Percentiles rank a stretch among this genome's conserved stretches.
phyloP scores from a whole-genome alignment of 2,329 filamentous ascomycete species.

The Paracoccidioides lutzii region DNA sequence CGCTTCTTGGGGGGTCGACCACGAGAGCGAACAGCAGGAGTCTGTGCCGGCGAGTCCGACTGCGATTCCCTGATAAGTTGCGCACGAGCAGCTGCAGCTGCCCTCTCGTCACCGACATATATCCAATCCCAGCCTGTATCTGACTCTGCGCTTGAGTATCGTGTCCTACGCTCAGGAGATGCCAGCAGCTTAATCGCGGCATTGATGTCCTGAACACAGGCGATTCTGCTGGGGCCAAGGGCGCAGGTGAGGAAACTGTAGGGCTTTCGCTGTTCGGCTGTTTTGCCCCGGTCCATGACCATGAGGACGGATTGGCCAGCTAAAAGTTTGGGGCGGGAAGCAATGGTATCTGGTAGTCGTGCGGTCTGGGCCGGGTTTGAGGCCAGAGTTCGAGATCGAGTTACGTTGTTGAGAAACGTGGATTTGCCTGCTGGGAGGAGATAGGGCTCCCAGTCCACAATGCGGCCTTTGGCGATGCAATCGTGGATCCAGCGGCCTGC shows the following conservation, averaged over 20 bases:
- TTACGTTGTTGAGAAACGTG: slow-evolving; percentile 58
- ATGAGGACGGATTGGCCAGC: slow-evolving; percentile 55
- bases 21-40: not conserved
- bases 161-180: not conserved
- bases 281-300: slow-evolving; percentile 51
- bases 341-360: slow-evolving; percentile 45
- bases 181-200: slow-evolving; percentile 48
- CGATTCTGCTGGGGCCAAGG: slow-evolving; percentile 56
- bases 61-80: slow-evolving; percentile 11
- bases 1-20: not conserved
- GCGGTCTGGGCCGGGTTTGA: slow-evolving; percentile 48
- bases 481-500: slow-evolving; percentile 67
- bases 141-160: slow-evolving; percentile 6
- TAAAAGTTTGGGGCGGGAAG: slow-evolving; percentile 50
- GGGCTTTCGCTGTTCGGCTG: slow-evolving; percentile 52
- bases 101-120: slow-evolving; percentile 56
- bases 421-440: slow-evolving; percentile 77
- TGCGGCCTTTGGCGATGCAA: slow-evolving; percentile 47
- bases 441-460: slow-evolving; percentile 68
- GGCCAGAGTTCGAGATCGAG: slow-evolving; percentile 58
- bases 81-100: slow-evolving; percentile 39
- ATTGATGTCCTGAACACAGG: slow-evolving; percentile 50
- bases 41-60: not conserved
- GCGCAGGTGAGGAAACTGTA: slow-evolving; percentile 73
- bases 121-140: slow-evolving; percentile 54